A percentile compares a stretch with the other conserved stretches of the same genome.
phyloP scores from a whole-genome alignment of 257 asterid species.

The Solanum okadae region DNA sequence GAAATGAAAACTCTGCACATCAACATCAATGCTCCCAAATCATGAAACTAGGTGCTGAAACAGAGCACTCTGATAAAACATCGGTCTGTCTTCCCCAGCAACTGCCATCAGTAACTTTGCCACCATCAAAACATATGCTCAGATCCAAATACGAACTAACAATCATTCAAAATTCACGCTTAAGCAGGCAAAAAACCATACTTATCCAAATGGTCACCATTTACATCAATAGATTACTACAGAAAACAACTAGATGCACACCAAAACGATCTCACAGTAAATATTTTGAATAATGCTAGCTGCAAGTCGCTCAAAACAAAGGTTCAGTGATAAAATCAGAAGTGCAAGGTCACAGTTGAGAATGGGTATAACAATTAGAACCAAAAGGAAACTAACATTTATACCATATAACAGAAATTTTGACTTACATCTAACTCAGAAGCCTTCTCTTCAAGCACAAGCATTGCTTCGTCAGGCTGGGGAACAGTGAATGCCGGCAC shows the following conservation, averaged over 20 bases:
- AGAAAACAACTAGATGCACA: neutral
- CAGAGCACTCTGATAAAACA: neutral
- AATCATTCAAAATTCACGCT: neutral
- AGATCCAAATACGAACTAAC: neutral
- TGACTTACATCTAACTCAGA: constrained; percentile 28
- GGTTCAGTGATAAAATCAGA: neutral
- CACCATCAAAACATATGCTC: neutral
- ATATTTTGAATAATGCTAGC: neutral
- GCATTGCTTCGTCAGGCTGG: constrained; percentile 46
- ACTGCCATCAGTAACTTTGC: neutral
- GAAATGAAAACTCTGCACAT: neutral
- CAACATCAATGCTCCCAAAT: neutral
- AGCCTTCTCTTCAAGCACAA: constrained; percentile 35
- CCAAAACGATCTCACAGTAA: neutral
- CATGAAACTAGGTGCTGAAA: neutral
- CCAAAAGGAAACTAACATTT: neutral
- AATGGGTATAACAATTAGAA: neutral
- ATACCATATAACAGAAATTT: neutral
- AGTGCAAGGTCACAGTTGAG: neutral
- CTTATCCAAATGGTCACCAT: neutral
- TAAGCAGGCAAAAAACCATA: neutral
- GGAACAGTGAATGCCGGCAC: constrained; percentile 42
- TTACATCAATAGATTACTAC: neutral
- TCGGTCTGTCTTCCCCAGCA: neutral
- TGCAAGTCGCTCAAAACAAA: neutral